These are phyloP conservation scores for Ambrosia hybrid DNA, from an alignment of 140 eudicot species.

Conservation along the genomic window DNA sequence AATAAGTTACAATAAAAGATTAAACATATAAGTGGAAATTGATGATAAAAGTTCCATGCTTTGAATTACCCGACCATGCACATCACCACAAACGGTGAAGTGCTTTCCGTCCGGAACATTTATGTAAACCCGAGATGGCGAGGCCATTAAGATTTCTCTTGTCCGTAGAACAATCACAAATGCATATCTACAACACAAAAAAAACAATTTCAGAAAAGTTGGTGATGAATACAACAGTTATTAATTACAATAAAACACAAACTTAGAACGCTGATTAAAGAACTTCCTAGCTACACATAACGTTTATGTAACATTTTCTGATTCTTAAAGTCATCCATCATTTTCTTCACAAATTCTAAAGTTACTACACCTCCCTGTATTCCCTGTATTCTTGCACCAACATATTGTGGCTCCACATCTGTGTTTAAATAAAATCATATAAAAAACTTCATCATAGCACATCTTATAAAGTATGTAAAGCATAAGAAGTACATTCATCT, in stretches of 20 bases:
- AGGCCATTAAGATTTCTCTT: constrained; percentile 73
- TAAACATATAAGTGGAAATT: not conserved
- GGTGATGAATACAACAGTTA: not conserved
- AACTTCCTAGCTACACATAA: constrained; percentile 34
- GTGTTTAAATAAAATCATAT: not conserved
- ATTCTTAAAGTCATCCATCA: constrained; percentile 97
- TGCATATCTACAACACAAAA: constrained; percentile 67
- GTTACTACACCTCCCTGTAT: constrained; percentile 82
- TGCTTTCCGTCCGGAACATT: constrained; percentile 72
- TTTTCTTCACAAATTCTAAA: constrained; percentile 85
- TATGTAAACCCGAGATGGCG: constrained; percentile 90
- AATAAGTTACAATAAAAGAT: not conserved
- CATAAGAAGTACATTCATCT: constrained; percentile 9
- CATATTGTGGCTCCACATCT: constrained; percentile 95
- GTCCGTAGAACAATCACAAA: constrained; percentile 84
- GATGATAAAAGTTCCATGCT: not conserved
- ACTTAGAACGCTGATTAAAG: not conserved
- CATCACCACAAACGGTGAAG: constrained; percentile 99
- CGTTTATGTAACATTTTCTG: constrained; percentile 84
- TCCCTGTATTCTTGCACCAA: constrained; percentile 98
- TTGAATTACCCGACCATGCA: constrained; percentile 90
- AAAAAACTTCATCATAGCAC: not conserved
- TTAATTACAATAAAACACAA: not conserved
- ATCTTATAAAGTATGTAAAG: constrained; percentile 1
- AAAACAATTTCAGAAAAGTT: constrained; percentile 16